A percentile compares a stretch with the other conserved stretches of the same genome.
These are phyloP conservation scores for Senna tora DNA, from an alignment of 306 rosid species.

Conservation along the genomic window DNA sequence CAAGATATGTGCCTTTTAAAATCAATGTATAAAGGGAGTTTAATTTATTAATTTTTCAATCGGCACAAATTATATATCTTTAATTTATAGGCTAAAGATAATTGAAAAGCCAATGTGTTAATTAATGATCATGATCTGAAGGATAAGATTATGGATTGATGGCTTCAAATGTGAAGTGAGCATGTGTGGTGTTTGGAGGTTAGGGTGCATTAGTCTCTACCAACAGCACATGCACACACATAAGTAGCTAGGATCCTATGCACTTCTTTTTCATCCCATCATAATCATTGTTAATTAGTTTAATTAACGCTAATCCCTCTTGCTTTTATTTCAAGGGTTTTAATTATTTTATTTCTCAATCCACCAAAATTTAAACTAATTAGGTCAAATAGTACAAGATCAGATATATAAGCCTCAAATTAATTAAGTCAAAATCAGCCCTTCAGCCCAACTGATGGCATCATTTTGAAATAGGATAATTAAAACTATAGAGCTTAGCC, in stretches of 20 bases:
- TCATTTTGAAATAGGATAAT: background rate
- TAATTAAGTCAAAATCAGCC: no score
- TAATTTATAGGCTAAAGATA: no score
- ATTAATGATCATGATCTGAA: background rate
- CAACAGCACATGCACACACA: slow-evolving; percentile 32
- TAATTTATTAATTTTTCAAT: background rate
- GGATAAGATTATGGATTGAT: background rate
- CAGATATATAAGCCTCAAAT: background rate
- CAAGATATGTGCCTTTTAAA: background rate
- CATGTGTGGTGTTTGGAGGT: slow-evolving; percentile 50
- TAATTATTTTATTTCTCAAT: background rate
- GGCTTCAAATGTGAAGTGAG: background rate
- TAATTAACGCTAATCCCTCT: background rate
- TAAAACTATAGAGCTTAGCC: no score
- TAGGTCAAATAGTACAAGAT: background rate
- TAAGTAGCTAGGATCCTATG: slow-evolving; percentile 17
- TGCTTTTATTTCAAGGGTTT: no score
- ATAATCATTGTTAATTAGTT: background rate
- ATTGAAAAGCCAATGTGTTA: no score
- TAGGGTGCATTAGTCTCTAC: slow-evolving; percentile 39
- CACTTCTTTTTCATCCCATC: background rate
- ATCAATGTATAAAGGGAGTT: background rate
- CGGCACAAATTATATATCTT: no score
- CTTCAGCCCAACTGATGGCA: background rate
- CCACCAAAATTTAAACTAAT: no score